phyloP scores from a whole-genome alignment of 495 filamentous ascomycete species.

The Staphylotrichum tortipilum region DNA sequence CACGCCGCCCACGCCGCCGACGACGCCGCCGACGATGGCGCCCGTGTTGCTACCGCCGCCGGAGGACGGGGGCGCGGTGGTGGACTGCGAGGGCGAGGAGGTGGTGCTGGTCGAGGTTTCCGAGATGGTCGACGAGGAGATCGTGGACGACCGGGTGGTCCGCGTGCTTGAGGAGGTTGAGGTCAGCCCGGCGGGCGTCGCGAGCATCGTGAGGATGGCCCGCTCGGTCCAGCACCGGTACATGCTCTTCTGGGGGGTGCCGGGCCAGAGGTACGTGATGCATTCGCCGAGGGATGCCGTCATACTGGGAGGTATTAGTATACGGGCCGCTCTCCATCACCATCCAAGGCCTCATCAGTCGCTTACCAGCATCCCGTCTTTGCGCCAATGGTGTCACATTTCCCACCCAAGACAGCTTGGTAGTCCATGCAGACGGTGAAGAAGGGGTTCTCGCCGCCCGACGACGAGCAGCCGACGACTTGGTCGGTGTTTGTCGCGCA shows the following conservation, averaged over 20 bases:
- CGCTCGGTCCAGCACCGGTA: conserved; percentile 24
- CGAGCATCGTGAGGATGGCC: conserved; percentile 21
- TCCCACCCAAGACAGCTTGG: conserved; percentile 16
- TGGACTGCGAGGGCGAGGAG: neutral
- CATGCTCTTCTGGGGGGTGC: conserved; percentile 24
- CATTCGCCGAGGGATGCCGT: conserved; percentile 16
- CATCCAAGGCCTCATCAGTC: neutral
- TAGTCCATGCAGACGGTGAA: conserved; percentile 31
- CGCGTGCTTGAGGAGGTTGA: neutral
- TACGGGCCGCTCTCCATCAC: neutral
- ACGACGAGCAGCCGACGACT: conserved; percentile 26
- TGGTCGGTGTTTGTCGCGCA: conserved; percentile 27
- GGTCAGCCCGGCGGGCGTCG: conserved; percentile 16
- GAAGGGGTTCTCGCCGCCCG: conserved; percentile 17
- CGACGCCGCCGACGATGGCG: conserved; percentile 22
- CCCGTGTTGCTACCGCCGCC: conserved; percentile 15
- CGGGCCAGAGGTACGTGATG: conserved; percentile 32
- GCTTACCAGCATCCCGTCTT: conserved; percentile 35
- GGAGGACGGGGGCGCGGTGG: neutral
- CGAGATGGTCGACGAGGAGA: neutral
- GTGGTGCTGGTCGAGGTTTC: neutral
- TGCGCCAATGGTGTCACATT: conserved; percentile 13
- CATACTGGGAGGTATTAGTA: neutral
- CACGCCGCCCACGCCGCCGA: conserved; percentile 22
- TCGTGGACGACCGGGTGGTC: no score